phyloP scores from a whole-genome alignment of 2,329 filamentous ascomycete genomes.

The Neurospora sp. region DNA sequence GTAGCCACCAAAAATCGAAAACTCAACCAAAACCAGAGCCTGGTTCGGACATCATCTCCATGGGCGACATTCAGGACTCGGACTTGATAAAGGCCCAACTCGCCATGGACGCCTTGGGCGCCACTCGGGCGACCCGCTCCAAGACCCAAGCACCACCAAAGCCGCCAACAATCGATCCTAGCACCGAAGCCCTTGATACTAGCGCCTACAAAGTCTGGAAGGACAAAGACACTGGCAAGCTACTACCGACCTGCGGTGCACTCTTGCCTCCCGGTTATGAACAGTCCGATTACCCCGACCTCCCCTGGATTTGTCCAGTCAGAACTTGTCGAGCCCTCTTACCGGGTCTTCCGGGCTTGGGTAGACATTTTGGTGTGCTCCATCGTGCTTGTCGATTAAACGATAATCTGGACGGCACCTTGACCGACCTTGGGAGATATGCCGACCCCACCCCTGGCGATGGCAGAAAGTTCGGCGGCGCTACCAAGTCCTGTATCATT shows the following conservation, averaged over 20 bases:
- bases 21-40: background rate
- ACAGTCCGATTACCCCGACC: constrained; percentile 4
- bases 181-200: constrained; percentile 3
- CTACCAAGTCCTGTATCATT: constrained; percentile 5
- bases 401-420: constrained; percentile 17
- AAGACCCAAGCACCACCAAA: background rate
- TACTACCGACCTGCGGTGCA: constrained; percentile 6
- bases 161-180: background rate
- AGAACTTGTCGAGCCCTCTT: constrained; percentile 9
- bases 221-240: constrained; percentile 2
- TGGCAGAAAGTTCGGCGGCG: constrained; percentile 3
- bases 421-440: constrained; percentile 14
- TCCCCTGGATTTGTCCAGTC: constrained; percentile 15
- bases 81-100: background rate
- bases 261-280: constrained; percentile 12
- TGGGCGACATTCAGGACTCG: background rate
- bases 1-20: background rate
- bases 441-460: constrained; percentile 2
- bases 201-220: constrained; percentile 7
- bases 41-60: background rate
- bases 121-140: background rate
- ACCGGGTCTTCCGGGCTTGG: constrained; percentile 4
- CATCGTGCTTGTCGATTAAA: constrained; percentile 12
- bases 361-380: constrained; percentile 10
- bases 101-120: background rate